These are phyloP conservation scores for Stagonosporopsis vannaccii DNA, from an alignment of 2,329 filamentous ascomycete species.

Conservation along the genomic window DNA sequence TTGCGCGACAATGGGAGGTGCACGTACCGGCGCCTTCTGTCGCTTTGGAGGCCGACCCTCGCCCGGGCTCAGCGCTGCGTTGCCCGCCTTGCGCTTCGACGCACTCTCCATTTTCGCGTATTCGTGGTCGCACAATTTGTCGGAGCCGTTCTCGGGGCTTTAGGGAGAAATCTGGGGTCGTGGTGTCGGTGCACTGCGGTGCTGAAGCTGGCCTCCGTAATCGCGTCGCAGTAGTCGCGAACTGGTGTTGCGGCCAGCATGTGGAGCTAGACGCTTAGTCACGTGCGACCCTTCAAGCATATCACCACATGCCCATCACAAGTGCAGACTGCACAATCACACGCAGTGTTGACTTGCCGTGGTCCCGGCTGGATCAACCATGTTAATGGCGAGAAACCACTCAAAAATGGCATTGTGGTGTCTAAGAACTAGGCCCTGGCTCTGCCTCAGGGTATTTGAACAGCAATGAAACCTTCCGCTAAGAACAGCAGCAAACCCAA, in stretches of 20 bases:
- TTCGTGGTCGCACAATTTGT: constrained; percentile 43
- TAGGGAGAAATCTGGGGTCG: constrained; percentile 23
- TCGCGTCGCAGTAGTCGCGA: constrained; percentile 15
- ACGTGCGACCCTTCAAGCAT: constrained; percentile 1
- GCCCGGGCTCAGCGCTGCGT: constrained; percentile 57
- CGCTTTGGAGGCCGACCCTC: constrained; percentile 65
- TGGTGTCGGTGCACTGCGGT: constrained; percentile 44
- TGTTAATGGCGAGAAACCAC: neutral
- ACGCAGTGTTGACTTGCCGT: neutral
- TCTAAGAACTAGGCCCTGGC: constrained; percentile 27
- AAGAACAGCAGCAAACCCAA: constrained; percentile 33
- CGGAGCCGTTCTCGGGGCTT: constrained; percentile 25
- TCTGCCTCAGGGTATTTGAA: constrained; percentile 41
- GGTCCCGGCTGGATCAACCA: neutral
- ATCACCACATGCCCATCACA: neutral
- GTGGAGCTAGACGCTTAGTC: constrained; percentile 8
- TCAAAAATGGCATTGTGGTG: constrained; percentile 18
- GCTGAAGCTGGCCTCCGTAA: constrained; percentile 25
- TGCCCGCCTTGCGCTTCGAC: constrained; percentile 64
- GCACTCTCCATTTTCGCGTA: constrained; percentile 51
- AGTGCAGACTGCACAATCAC: neutral
- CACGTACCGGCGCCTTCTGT: constrained; percentile 66
- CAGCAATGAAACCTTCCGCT: constrained; percentile 29
- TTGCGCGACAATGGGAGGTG: constrained; percentile 27
- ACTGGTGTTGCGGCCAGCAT: constrained; percentile 11